Conservation (phyloP, 2,329 filamentous ascomycete species). For the Neofusicoccum umdonicola region DNA sequence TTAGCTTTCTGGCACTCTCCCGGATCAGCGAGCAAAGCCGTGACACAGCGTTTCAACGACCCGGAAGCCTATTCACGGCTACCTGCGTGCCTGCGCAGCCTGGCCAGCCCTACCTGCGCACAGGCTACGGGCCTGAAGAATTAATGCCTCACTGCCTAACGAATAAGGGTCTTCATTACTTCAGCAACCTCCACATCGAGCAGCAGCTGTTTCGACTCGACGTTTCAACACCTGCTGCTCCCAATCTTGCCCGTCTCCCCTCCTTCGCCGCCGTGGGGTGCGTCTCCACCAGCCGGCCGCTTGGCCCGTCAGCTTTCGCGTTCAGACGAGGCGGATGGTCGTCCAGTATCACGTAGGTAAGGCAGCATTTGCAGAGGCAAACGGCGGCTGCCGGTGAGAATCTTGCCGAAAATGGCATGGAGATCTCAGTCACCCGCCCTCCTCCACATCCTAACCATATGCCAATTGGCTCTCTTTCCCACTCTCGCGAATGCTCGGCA, state of each 20-base stretch:
- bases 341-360: neutral
- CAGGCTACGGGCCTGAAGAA: neutral
- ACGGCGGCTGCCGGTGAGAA: neutral
- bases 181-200: neutral
- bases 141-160: neutral
- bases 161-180: neutral
- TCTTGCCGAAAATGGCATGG: neutral
- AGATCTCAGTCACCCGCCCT: neutral
- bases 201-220: neutral
- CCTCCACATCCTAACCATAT: neutral
- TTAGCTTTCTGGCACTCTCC: neutral
- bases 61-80: neutral
- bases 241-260: neutral
- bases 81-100: neutral
- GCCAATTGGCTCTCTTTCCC: neutral
- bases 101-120: neutral
- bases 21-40: neutral
- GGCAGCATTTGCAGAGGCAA: constrained; percentile 1
- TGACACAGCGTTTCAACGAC: neutral
- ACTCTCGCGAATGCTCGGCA: neutral
- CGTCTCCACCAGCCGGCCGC: neutral
- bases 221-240: neutral
- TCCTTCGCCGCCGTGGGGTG: neutral
- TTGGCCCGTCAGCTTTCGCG: neutral
- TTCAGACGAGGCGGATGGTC: neutral